A percentile compares a stretch with the other conserved stretches of the same genome.
These are phyloP conservation scores for Pisolithus orientalis DNA, from an alignment of 768 basidiomycete genomes.

Conservation along the genomic window DNA sequence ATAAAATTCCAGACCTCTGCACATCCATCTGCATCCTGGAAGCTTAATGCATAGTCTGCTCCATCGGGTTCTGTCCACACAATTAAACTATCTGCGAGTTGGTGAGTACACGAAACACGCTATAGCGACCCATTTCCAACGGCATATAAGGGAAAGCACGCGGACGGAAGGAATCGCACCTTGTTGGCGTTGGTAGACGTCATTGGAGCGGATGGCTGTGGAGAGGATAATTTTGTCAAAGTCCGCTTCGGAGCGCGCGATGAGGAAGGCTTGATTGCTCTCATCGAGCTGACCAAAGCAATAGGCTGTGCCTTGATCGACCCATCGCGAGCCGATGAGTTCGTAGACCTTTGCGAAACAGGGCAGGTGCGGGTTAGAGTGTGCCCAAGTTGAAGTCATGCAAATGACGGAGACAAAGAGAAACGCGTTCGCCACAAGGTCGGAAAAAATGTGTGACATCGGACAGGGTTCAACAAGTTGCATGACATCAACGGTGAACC, in stretches of 20 bases:
- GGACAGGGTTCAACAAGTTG: constrained; percentile 18
- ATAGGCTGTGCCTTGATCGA: constrained; percentile 94
- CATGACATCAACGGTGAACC: constrained; percentile 16
- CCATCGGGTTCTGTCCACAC: constrained; percentile 98
- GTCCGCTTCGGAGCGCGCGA: constrained; percentile 77
- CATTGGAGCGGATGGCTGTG: constrained; percentile 74
- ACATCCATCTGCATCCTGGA: constrained; percentile 94
- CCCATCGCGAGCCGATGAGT: constrained; percentile 86
- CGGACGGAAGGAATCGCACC: constrained; percentile 41
- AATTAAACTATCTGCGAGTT: constrained; percentile 79
- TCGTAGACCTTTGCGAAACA: constrained; percentile 75
- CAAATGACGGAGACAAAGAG: constrained; percentile 18
- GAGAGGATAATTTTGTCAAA: constrained; percentile 68
- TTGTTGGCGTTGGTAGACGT: constrained; percentile 84
- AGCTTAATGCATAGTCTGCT: constrained; percentile 92
- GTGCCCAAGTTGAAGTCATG: constrained; percentile 27
- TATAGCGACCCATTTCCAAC: constrained; percentile 4
- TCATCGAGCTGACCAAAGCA: constrained; percentile 87
- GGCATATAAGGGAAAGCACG: neutral
- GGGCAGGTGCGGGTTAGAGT: constrained; percentile 24
- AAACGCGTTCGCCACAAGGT: constrained; percentile 12
- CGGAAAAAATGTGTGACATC: constrained; percentile 7
- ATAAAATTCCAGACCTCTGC: constrained; percentile 98
- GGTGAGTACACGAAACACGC: constrained; percentile 8
- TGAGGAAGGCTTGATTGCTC: constrained; percentile 69